A percentile compares a stretch with the other conserved stretches of the same genome.
phyloP scores from a whole-genome alignment of 495 filamentous ascomycete species.

The Penicillium soppii region DNA sequence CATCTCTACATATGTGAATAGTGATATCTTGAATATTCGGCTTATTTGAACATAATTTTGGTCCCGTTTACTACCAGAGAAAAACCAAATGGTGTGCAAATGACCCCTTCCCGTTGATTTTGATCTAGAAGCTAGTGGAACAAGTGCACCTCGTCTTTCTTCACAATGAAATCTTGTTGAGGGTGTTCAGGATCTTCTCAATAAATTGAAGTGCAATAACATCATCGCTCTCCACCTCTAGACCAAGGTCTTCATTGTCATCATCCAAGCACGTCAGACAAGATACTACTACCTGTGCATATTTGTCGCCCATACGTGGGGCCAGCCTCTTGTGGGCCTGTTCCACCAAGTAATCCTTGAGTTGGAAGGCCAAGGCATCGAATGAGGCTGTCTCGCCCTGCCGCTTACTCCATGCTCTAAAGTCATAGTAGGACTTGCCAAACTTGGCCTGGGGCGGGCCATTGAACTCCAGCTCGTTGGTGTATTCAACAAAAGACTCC shows the following conservation, averaged over 20 bases:
- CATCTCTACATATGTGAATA: too few relatives aligned
- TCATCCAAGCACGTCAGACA: background rate
- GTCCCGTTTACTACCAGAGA: too few relatives aligned
- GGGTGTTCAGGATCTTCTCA: background rate
- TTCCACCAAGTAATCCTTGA: background rate
- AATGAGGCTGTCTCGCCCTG: background rate
- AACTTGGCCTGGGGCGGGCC: constrained; percentile 4
- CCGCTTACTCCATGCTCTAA: background rate
- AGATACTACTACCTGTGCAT: background rate
- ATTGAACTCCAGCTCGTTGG: constrained; percentile 12
- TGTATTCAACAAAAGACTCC: constrained; percentile 18
- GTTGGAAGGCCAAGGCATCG: background rate
- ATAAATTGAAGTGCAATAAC: background rate
- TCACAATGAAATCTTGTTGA: background rate
- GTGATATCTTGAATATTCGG: too few relatives aligned
- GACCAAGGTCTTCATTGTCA: background rate
- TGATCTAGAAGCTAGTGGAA: too few relatives aligned
- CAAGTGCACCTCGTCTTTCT: background rate
- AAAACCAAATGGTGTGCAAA: too few relatives aligned
- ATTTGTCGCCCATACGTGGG: background rate
- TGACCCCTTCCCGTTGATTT: too few relatives aligned
- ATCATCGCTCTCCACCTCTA: background rate
- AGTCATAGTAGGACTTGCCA: background rate
- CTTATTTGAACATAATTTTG: too few relatives aligned
- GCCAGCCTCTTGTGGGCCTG: background rate